Conservation (phyloP, 2,329 filamentous ascomycete genomes). For the Mycosphaerella sp. region DNA sequence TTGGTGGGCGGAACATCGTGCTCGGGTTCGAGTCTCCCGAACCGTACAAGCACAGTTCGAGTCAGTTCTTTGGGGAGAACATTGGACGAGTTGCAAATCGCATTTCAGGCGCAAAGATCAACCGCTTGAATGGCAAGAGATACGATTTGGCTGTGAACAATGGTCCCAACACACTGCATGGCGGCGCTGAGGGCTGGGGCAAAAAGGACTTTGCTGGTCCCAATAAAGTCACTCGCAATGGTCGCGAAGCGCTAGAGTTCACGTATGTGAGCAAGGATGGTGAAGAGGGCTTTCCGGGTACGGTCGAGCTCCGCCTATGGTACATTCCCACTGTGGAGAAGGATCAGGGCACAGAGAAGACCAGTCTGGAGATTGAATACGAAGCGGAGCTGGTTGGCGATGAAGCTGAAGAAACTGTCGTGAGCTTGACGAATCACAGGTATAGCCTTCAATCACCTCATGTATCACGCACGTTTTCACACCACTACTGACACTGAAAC, state of each 20-base stretch:
- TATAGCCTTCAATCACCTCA: slow-evolving; percentile 30
- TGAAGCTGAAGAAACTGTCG: slow-evolving; percentile 75
- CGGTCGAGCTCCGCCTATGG: slow-evolving; percentile 67
- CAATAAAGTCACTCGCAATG: slow-evolving; percentile 47
- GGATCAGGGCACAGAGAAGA: slow-evolving; percentile 54
- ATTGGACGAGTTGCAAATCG: slow-evolving; percentile 83
- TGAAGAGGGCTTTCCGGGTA: slow-evolving; percentile 86
- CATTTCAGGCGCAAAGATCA: slow-evolving; percentile 63
- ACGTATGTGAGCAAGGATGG: slow-evolving; percentile 63
- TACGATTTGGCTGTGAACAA: slow-evolving; percentile 72
- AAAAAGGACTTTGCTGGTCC: slow-evolving; percentile 73
- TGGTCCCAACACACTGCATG: slow-evolving; percentile 59
- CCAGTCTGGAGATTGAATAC: slow-evolving; percentile 78
- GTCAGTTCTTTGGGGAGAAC: slow-evolving; percentile 82
- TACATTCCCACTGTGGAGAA: slow-evolving; percentile 70
- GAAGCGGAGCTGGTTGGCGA: slow-evolving; percentile 71
- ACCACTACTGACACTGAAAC: slow-evolving; percentile 9
- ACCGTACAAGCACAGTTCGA: slow-evolving; percentile 68
- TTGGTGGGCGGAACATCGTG: slow-evolving; percentile 79
- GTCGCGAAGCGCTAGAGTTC: slow-evolving; percentile 42
- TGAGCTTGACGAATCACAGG: slow-evolving; percentile 97
- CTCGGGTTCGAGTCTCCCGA: slow-evolving; percentile 72
- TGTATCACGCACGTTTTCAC: not conserved
- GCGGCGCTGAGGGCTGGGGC: slow-evolving; percentile 64
- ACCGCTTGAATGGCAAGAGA: slow-evolving; percentile 62